Conservation (phyloP, 1,284 basidiomycete genomes). For the Moesziomyces aphidis region DNA sequence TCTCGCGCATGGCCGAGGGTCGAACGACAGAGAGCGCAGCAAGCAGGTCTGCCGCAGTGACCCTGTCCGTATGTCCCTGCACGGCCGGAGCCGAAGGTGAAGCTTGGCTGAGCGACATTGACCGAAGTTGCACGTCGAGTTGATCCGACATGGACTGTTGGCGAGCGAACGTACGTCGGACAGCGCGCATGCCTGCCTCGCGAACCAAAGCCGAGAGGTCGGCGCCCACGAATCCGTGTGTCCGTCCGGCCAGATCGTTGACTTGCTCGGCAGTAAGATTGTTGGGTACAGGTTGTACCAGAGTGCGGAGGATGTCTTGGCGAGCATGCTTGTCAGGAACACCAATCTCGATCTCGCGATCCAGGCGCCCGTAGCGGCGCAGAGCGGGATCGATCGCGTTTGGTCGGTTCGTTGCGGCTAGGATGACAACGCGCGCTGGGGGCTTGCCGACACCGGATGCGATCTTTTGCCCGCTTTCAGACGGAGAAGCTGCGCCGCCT, state of each 20-base stretch:
- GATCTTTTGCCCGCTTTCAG: background rate
- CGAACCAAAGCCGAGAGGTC: conserved; percentile 92
- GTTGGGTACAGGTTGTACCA: conserved; percentile 85
- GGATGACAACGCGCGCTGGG: conserved; percentile 82
- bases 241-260: conserved; percentile 77
- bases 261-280: conserved; percentile 76
- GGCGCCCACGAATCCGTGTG: conserved; percentile 97
- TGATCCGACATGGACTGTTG: conserved; percentile 5
- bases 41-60: conserved; percentile 74
- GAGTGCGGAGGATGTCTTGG: conserved; percentile 82
- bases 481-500: background rate
- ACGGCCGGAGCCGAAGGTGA: background rate
- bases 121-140: conserved; percentile 32
- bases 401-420: conserved; percentile 96
- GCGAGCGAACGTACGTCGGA: conserved; percentile 74
- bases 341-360: conserved; percentile 96
- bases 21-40: conserved; percentile 81
- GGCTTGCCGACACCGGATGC: background rate
- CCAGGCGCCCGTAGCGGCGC: conserved; percentile 91
- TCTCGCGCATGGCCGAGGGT: conserved; percentile 92
- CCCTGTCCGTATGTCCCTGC: conserved; percentile 14
- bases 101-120: conserved; percentile 30
- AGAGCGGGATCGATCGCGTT: conserved; percentile 97
- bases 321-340: conserved; percentile 88
- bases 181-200: conserved; percentile 89